phyloP scores from a whole-genome alignment of 148 eudicot genomes.

The Limonium bicolor region DNA sequence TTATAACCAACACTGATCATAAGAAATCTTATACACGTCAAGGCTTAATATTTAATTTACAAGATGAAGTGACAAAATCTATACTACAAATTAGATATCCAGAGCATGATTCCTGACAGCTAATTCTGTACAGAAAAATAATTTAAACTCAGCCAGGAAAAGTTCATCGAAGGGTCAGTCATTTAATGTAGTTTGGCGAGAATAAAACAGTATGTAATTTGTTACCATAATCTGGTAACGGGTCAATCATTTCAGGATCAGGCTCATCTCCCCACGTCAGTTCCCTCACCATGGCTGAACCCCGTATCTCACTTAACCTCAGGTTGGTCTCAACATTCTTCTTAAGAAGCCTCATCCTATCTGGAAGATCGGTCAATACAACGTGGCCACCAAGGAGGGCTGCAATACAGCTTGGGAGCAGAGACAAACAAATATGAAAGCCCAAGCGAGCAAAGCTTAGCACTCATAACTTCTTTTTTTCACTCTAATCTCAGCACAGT shows the following conservation, averaged over 20 bases:
- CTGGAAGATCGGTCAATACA: constrained; percentile 72
- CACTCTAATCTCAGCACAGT: too few species aligned
- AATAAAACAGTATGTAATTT: not conserved
- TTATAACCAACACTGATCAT: too few species aligned
- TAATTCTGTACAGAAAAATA: not conserved
- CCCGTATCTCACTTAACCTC: constrained; percentile 31
- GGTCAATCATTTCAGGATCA: constrained; percentile 37
- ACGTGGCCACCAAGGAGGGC: constrained; percentile 78
- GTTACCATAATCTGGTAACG: constrained; percentile 72
- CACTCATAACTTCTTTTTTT: too few species aligned
- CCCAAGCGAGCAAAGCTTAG: too few species aligned
- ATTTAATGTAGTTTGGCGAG: not conserved
- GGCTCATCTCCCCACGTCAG: constrained; percentile 75
- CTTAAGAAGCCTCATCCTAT: constrained; percentile 62
- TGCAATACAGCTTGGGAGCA: constrained; percentile 94
- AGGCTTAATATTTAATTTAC: too few species aligned
- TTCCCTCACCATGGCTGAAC: constrained; percentile 55
- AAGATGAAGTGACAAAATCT: too few species aligned
- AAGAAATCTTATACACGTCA: too few species aligned
- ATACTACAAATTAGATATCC: too few species aligned
- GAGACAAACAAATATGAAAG: too few species aligned
- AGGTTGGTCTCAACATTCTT: constrained; percentile 64
- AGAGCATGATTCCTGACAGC: too few species aligned
- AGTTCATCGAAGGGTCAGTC: not conserved
- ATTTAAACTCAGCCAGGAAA: not conserved